Evolutionary conservation across 2,329 filamentous ascomycete genomes (phyloP), one percentile per base, ranked within the genome.

Genomic region (Aspergillus pseudoterreus): DNA sequence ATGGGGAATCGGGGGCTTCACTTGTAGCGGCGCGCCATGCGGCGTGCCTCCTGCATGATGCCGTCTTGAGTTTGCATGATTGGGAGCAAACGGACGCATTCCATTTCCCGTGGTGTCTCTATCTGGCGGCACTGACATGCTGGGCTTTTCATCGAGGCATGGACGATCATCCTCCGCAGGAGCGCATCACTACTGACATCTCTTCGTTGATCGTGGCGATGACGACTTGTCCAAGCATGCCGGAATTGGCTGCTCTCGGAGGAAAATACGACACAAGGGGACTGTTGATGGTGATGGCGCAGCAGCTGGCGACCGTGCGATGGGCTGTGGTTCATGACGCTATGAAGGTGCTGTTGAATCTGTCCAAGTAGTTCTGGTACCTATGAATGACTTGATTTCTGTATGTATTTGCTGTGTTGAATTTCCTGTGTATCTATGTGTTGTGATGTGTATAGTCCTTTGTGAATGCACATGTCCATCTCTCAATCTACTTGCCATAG

Each of bases 251-350:
- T 49, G 61, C 58, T 8, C 46, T 67, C 22, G 67, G 73, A 14
- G 77, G 78, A 0, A 75, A 75, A 49, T 76, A 75, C 46, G 71
- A 76, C 1, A 82, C 77, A 0, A 75, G 74, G 15, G 80, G 80
- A 0, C 54, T 85, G 43, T 78, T 80, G 0, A 77, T 77, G 52
- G 75, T 79, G 0, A 82, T 85, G 67, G 79, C 78, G 2, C 75
- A 78, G 57, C 75, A 77, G 33, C 59, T 85, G 56, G 77, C 77
- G 10, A 82, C 78, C 50, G 77, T 84, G 1, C 62, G 82, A 47
- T 85, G 83, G 82, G 81, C 80, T 0, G 81, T 85, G 3, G 78
- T 85, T 4, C 81, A 84, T 56, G 79, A 83, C 59, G 82, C 79
- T 0, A 82, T 83, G 69, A 77, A 80, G 55, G 81, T 85, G 3